phyloP scores from a whole-genome alignment of 192 early-diverging fungal genomes.

The Thoreauomyces humboldtii region DNA sequence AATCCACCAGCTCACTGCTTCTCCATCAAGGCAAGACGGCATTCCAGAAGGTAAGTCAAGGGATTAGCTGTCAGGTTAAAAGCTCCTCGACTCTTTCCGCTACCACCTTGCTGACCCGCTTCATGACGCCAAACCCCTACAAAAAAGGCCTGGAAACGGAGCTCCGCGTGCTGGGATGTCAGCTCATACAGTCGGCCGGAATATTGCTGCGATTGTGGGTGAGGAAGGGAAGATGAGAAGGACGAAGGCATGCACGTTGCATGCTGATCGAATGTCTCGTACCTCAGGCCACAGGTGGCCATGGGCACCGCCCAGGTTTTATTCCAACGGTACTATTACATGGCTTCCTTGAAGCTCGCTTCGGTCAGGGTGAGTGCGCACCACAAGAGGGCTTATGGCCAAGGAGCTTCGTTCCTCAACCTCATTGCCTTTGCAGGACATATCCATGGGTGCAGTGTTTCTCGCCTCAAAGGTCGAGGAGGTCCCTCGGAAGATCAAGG shows the following conservation, averaged over 20 bases:
- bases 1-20: constrained; percentile 61
- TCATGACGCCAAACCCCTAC: too few species aligned
- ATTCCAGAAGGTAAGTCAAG: constrained; percentile 29
- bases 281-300: constrained; percentile 80
- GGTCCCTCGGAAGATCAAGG: constrained; percentile 67
- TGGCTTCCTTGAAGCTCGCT: constrained; percentile 72
- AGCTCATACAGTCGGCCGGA: constrained; percentile 81
- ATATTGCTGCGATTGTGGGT: constrained; percentile 73
- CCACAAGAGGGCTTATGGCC: background rate
- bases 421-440: constrained; percentile 25
- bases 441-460: constrained; percentile 44
- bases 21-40: constrained; percentile 53
- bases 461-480: constrained; percentile 69
- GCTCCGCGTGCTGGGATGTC: constrained; percentile 72
- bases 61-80: too few species aligned
- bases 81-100: too few species aligned
- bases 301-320: constrained; percentile 96
- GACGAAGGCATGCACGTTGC: background rate
- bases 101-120: too few species aligned
- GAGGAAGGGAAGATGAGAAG: background rate
- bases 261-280: background rate
- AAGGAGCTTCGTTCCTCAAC: background rate
- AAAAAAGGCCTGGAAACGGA: constrained; percentile 63
- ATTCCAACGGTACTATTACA: constrained; percentile 88
- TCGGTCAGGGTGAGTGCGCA: constrained; percentile 52